phyloP scores from a whole-genome alignment of 106 monocot genomes.

The Iris macrosiphon region DNA sequence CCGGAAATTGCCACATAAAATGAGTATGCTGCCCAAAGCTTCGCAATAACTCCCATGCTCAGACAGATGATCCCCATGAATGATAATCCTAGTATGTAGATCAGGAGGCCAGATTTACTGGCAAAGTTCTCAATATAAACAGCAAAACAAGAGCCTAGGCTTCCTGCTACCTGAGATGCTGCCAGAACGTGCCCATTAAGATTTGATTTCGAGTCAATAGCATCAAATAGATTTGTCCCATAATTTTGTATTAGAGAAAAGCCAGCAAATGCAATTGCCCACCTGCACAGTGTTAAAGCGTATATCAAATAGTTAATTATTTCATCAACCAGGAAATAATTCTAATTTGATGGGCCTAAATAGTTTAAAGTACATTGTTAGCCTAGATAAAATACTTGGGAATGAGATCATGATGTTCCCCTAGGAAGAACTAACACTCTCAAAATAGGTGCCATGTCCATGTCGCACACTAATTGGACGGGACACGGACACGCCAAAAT shows the following conservation, averaged over 20 bases:
- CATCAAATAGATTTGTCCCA: slow-evolving; percentile 47
- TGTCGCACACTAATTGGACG: too few relatives aligned
- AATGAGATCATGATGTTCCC: too few relatives aligned
- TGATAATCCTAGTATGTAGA: slow-evolving; percentile 35
- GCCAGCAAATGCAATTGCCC: slow-evolving; percentile 40
- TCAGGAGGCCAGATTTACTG: slow-evolving; percentile 10
- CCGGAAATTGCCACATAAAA: slow-evolving; percentile 31
- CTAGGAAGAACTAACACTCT: too few relatives aligned
- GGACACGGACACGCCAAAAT: too few relatives aligned
- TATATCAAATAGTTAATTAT: neutral
- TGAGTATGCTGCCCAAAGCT: slow-evolving; percentile 30
- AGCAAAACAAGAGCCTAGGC: slow-evolving; percentile 42
- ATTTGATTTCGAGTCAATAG: slow-evolving; percentile 39
- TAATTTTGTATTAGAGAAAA: slow-evolving; percentile 40
- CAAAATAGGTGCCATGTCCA: too few relatives aligned
- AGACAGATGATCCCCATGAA: slow-evolving; percentile 29
- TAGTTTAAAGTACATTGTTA: too few relatives aligned
- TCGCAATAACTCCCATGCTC: slow-evolving; percentile 23
- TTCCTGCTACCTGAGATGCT: slow-evolving; percentile 36
- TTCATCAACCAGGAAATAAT: neutral
- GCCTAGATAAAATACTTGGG: too few relatives aligned
- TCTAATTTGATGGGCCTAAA: too few relatives aligned
- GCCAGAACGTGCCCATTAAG: slow-evolving; percentile 43
- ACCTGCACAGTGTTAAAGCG: slow-evolving; percentile 20
- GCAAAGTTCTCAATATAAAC: slow-evolving; percentile 27